Percentiles rank a stretch among this genome's conserved stretches.
These are phyloP conservation scores for Lagenaria siceraria DNA, from an alignment of 306 rosid species.

Conservation along the genomic window DNA sequence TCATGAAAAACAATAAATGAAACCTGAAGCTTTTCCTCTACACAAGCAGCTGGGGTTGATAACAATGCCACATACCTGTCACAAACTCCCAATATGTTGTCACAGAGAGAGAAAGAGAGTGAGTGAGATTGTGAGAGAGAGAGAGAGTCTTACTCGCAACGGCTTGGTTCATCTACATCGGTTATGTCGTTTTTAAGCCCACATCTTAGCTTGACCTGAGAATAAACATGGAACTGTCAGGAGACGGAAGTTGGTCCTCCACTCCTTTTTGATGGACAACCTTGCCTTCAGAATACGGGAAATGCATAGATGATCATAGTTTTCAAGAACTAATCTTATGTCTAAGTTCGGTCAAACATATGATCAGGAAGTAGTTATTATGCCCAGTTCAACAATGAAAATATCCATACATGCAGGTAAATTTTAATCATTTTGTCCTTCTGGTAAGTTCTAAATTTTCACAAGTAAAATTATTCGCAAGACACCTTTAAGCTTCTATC, in stretches of 20 bases:
- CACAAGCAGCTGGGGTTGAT: constrained; percentile 73
- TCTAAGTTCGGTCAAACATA: neutral
- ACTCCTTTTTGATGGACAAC: neutral
- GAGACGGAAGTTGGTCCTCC: neutral
- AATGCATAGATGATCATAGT: neutral
- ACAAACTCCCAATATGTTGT: constrained; percentile 4
- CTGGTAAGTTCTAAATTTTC: neutral
- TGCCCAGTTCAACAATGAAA: neutral
- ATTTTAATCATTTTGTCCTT: neutral
- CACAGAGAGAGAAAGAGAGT: constrained; percentile 8
- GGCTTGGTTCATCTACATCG: constrained; percentile 95
- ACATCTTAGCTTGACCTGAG: constrained; percentile 77
- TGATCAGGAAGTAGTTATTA: neutral
- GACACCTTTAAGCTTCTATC: constrained; percentile 94
- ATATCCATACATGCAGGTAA: neutral
- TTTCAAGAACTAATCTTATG: neutral
- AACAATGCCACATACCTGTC: constrained; percentile 77
- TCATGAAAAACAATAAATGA: neutral
- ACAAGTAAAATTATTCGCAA: neutral
- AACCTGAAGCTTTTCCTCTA: constrained; percentile 83
- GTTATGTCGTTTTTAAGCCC: constrained; percentile 77
- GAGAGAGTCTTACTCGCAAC: constrained; percentile 73
- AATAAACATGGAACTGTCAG: constrained; percentile 15
- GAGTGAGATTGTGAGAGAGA: neutral
- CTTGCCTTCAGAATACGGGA: neutral